Conservation (phyloP, 805 yeast species). For the Candida oleophila region DNA sequence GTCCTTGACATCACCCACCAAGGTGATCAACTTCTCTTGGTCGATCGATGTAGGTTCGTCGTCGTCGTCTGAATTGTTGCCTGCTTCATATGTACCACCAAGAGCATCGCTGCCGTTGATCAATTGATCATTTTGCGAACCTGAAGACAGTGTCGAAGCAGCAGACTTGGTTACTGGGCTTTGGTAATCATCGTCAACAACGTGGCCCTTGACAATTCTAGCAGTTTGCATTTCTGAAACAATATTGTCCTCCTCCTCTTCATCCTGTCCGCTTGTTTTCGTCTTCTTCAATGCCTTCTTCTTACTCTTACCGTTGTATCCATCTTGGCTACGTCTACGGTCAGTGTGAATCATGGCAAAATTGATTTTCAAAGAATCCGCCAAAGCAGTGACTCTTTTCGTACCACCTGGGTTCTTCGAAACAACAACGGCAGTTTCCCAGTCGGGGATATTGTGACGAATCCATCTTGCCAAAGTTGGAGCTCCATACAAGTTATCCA, state of each 20-base stretch:
- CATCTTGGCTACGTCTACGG: conserved; percentile 84
- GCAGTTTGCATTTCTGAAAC: conserved; percentile 91
- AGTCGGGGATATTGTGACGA: conserved; percentile 81
- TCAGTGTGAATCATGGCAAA: conserved; percentile 99
- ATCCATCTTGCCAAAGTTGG: conserved; percentile 97
- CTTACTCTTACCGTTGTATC: conserved; percentile 37
- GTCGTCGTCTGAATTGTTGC: conserved; percentile 71
- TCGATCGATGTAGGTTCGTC: conserved; percentile 64
- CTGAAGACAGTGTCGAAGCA: conserved; percentile 5
- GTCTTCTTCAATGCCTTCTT: conserved; percentile 46
- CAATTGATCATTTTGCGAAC: not conserved
- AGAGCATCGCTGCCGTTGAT: conserved; percentile 51
- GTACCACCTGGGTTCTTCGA: conserved; percentile 99
- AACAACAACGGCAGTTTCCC: conserved; percentile 88
- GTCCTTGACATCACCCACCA: conserved; percentile 92
- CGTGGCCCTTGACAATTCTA: conserved; percentile 94
- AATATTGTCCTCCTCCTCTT: conserved; percentile 65
- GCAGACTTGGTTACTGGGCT: conserved; percentile 10
- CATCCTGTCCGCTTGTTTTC: conserved; percentile 44
- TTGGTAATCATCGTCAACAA: conserved; percentile 77
- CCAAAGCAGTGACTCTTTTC: conserved; percentile 93
- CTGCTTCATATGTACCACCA: conserved; percentile 78
- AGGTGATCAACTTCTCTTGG: conserved; percentile 85
- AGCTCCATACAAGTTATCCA: conserved; percentile 93
- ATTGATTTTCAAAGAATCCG: conserved; percentile 93